Base-by-base conservation (phyloP, 192 early-diverging fungal species). In the Rhizophagus sp. region DNA sequence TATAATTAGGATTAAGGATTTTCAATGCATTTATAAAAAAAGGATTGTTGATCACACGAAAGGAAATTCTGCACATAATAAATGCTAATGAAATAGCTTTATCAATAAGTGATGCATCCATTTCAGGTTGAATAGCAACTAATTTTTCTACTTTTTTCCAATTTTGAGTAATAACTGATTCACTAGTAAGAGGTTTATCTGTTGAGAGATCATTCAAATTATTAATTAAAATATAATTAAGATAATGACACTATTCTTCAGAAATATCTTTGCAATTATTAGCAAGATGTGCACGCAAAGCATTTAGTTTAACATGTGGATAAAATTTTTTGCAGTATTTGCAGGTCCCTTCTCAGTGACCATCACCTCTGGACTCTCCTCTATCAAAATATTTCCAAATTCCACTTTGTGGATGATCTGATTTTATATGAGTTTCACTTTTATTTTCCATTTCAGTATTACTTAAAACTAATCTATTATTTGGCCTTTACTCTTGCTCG, bases 201-300 rank as follows among this genome's bases (percentile, higher is more conserved):
- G 6, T 70, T 39, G 9, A 0, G 22, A 70, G 10, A 70, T 34
- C 36, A 39, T 70, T 33, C 11, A 66, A 17, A 34, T 66, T 66
- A 66, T 66, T 66, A 15, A 66, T 12, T 30, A 66, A 17, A 30
- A 66, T 66, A 34, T 66, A 66, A 4, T 70, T 70, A 44, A 70
- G 44, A 70, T 70, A 15, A 17, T 7, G 8, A 17, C 44, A 1
- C 67, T 0, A 70, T 3, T 44, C 36, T 9, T 70, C 1, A 70
- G 36, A 2, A 70, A 70, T 3, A 15, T 70, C 1, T 68, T 41
- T 34, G 36, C 68, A 70, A 44, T 9, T 39, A 22, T 70, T 70
- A 41, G 39, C 5, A 41, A 70, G 36, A 70, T 70, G 36, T 41
- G 36, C 19, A 39, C 0, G 7, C 22, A 70, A 41, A n/a, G 1